phyloP scores from a whole-genome alignment of 1,284 basidiomycete genomes.

The Kwoniella shivajii region DNA sequence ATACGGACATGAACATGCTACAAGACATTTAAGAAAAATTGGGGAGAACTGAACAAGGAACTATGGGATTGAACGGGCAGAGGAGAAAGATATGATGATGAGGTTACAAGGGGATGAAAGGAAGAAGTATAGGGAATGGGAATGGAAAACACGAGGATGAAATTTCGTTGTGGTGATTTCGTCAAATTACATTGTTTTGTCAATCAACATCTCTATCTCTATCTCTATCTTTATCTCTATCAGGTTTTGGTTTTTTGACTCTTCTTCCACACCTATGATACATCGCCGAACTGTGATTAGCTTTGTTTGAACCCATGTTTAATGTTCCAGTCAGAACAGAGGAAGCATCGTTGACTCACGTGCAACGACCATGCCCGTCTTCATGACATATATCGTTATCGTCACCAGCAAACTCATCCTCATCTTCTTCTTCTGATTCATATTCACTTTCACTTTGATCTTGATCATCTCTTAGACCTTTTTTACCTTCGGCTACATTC shows the following conservation, averaged over 20 bases:
- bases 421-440: slow-evolving; percentile 23
- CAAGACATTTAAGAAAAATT: too few species aligned
- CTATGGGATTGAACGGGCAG: too few species aligned
- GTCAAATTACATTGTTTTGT: not conserved
- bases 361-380: slow-evolving; percentile 29
- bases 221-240: not conserved
- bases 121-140: not conserved
- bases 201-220: slow-evolving; percentile 4
- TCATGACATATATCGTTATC: slow-evolving; percentile 17
- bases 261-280: slow-evolving; percentile 6
- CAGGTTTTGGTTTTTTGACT: slow-evolving; percentile 10
- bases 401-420: slow-evolving; percentile 15
- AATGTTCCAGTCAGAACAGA: not conserved
- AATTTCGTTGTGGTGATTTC: not conserved
- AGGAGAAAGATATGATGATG: not conserved
- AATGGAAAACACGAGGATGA: not conserved
- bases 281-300: not conserved
- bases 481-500: slow-evolving; percentile 52
- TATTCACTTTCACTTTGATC: slow-evolving; percentile 29
- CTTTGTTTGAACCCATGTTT: not conserved
- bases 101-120: not conserved
- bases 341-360: slow-evolving; percentile 23
- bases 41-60: not conserved
- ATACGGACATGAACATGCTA: too few species aligned
- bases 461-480: not conserved